Conservation (phyloP, 2,329 filamentous ascomycete genomes). For the Colletotrichum sp. region DNA sequence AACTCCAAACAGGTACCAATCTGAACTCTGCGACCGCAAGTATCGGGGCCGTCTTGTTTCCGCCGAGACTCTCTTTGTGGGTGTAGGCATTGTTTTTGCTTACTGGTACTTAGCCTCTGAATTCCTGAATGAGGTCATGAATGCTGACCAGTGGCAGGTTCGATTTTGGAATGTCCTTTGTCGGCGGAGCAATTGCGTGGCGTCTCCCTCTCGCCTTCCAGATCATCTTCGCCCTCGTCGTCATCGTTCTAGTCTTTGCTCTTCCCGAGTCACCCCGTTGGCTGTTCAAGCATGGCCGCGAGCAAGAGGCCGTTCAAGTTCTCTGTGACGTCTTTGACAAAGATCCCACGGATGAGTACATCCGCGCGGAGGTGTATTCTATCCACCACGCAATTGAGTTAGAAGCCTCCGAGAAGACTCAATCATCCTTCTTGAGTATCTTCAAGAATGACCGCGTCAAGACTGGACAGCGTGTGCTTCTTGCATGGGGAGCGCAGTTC, state of each 20-base stretch:
- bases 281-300: constrained; percentile 40
- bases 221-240: constrained; percentile 36
- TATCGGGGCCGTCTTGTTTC: constrained; percentile 46
- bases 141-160: constrained; percentile 20
- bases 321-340: constrained; percentile 46
- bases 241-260: constrained; percentile 38
- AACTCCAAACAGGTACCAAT: constrained; percentile 37
- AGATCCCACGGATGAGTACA: constrained; percentile 35
- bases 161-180: constrained; percentile 40
- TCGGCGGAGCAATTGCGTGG: constrained; percentile 29
- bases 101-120: constrained; percentile 23
- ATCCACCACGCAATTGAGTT: constrained; percentile 48
- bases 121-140: not conserved
- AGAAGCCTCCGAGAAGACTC: constrained; percentile 33
- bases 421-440: constrained; percentile 42
- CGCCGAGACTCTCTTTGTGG: constrained; percentile 42
- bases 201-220: constrained; percentile 34
- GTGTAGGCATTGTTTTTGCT: constrained; percentile 44
- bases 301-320: constrained; percentile 38
- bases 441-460: constrained; percentile 47
- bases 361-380: constrained; percentile 35
- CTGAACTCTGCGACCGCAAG: constrained; percentile 47
- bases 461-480: constrained; percentile 47
- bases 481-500: constrained; percentile 52
- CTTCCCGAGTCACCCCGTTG: constrained; percentile 46